A percentile compares a stretch with the other conserved stretches of the same genome.
Conservation (phyloP, 345 rosid genomes). For the Lagerstroemia speciosa region DNA sequence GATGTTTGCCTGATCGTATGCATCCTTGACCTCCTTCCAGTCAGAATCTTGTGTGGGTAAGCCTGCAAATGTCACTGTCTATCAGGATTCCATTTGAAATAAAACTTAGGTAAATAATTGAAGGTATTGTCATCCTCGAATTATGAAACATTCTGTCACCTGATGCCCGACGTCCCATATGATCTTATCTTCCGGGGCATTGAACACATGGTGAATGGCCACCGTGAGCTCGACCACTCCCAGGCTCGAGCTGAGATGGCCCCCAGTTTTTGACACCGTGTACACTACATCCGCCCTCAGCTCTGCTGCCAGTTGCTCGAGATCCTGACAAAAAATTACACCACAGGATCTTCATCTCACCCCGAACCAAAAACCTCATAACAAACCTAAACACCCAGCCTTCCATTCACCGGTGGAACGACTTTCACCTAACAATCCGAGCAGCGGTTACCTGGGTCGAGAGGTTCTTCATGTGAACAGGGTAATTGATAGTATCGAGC, state of each 20-base stretch:
- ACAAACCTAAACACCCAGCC: background rate
- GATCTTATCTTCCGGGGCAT: slow-evolving; percentile 59
- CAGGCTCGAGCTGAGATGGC: slow-evolving; percentile 60
- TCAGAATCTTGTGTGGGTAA: slow-evolving; percentile 63
- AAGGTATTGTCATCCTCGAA: background rate
- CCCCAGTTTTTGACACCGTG: slow-evolving; percentile 48
- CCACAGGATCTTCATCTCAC: too few relatives aligned
- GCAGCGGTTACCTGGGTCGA: slow-evolving; percentile 30
- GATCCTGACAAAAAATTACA: slow-evolving; percentile 45
- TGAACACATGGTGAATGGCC: slow-evolving; percentile 57
- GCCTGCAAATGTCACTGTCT: slow-evolving; percentile 31
- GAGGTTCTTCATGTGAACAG: slow-evolving; percentile 66
- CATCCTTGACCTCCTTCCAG: slow-evolving; percentile 69
- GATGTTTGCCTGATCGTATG: slow-evolving; percentile 58
- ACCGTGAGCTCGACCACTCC: slow-evolving; percentile 60
- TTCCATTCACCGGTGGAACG: background rate
- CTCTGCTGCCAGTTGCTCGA: slow-evolving; percentile 59
- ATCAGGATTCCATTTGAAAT: background rate
- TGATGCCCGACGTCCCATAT: slow-evolving; percentile 85
- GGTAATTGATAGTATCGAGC: slow-evolving; percentile 63
- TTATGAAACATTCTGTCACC: slow-evolving; percentile 18
- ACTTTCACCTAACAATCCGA: too few relatives aligned
- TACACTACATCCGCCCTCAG: slow-evolving; percentile 50
- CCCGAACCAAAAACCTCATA: background rate
- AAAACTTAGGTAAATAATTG: background rate